A percentile compares a stretch with the other conserved stretches of the same genome.
These are phyloP conservation scores for Talaromyces sp. DNA, from an alignment of 2,329 filamentous ascomycete genomes.

Conservation along the genomic window DNA sequence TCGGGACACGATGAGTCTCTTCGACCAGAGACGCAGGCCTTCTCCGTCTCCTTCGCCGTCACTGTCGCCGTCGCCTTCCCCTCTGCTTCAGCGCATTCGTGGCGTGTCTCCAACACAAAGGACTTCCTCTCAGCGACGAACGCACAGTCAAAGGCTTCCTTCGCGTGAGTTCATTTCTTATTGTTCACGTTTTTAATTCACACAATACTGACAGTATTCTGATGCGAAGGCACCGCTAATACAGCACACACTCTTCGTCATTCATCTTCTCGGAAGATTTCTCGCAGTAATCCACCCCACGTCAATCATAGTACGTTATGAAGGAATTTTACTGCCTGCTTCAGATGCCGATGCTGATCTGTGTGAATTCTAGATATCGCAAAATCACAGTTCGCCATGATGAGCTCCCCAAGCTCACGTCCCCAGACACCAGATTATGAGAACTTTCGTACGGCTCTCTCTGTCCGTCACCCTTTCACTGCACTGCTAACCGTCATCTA, in stretches of 20 bases:
- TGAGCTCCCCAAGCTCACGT: slow-evolving; percentile 8
- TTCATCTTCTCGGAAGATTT: slow-evolving; percentile 16
- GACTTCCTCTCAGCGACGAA: slow-evolving; percentile 8
- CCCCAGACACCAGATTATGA: slow-evolving; percentile 15
- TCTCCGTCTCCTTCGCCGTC: slow-evolving; percentile 15
- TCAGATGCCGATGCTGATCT: neutral
- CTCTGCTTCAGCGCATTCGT: slow-evolving; percentile 15
- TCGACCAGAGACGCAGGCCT: slow-evolving; percentile 13
- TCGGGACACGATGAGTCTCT: slow-evolving; percentile 13
- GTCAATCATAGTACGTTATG: slow-evolving; percentile 17
- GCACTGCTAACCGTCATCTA: slow-evolving; percentile 1
- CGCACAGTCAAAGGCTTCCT: slow-evolving; percentile 4
- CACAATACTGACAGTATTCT: neutral
- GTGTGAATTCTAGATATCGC: slow-evolving; percentile 11
- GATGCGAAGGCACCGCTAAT: neutral
- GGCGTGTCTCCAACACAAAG: slow-evolving; percentile 17
- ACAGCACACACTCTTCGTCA: slow-evolving; percentile 7
- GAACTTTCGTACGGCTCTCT: slow-evolving; percentile 14
- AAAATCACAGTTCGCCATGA: slow-evolving; percentile 17
- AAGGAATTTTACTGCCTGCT: neutral
- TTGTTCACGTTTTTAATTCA: neutral
- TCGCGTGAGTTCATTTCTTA: slow-evolving; percentile 8
- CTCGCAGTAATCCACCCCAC: slow-evolving; percentile 18
- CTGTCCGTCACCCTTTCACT: neutral
- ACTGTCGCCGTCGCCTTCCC: neutral